Base-by-base conservation (phyloP, 2,329 filamentous ascomycete species). In the Scedosporium aurantiacum region DNA sequence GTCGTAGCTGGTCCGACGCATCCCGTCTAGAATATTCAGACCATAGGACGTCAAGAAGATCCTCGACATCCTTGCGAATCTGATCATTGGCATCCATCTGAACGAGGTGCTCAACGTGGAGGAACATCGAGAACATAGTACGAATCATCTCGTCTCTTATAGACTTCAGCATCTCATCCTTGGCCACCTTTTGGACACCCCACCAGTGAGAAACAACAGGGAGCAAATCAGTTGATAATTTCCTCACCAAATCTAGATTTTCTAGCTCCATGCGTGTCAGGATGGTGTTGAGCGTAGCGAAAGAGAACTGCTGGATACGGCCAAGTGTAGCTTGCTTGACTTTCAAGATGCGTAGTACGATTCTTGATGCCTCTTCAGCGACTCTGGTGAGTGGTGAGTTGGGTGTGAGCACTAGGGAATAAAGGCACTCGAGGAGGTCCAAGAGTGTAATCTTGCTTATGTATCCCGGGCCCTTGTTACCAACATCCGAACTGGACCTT, bases 121-220 rank as follows among this genome's bases (percentile, higher is more conserved):
- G 74, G 65, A 84, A 80, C 37, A 86, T 78, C n/a, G 83, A 76
- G 64, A 89, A 84, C 28, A 96, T 75, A 1, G 84, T 84, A 66
- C 85, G 85, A 40, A 95, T 78, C 70, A 96, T 88, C 70, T 91
- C 90, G 65, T 93, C 89, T 66, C 87, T 85, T 58, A 94, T 72
- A 1, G 78, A 79, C 64, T 81, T 84, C 64, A 84, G 79, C 67
- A 83, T 79, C 67, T 83, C 80, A 65, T 85, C 80, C 66, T 85
- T 79, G 14, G 82, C 80, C 27, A 81, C 73, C 55, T 83, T 82
- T 66, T 88, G 89, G n/a, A 82, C 81, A 65, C 85, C 79, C 92
- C 93, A 99, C 75, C 91, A 84, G 58, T 83, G 81, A 61, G 82
- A 83, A 65, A 96, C 84, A 54, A 92, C 72, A 1, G 90, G 88